Base-by-base conservation (phyloP, 179 eudicot species). In the Vitellaria paradoxa region DNA sequence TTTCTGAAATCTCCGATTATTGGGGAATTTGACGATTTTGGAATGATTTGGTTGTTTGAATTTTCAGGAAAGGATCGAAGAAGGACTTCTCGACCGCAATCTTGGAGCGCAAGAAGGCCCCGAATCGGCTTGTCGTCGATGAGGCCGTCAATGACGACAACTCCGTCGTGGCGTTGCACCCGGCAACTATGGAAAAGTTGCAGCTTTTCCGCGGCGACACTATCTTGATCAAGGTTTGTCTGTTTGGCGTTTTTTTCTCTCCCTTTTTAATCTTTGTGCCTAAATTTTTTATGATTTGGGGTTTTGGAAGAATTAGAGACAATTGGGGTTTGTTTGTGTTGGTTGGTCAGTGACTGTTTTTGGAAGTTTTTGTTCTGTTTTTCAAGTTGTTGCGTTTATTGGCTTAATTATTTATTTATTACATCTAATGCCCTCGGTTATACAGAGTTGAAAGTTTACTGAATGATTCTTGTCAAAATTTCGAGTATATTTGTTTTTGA, bases 131-230 rank as follows among this genome's bases (percentile, higher is more conserved):
- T 14, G 67, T 86, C 15, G 86, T 84, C 40, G 89, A 84, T 14
- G 89, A 86, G 72, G 89, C 87, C 6, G 80, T 82, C 72, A 86
- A 86, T 79, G 89, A 84, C 59, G 89, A 86, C 66, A 86, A 86
- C 68, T 86, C 85, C 42, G 89, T 84, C 5, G 89, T 86, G 11
- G 72, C 84, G 21, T 76, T 86, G 72, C 87, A 86, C 72, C 86
- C 87, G 17, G 76, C 72, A 7, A 87, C 87, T 46, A 87, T 87
- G 89, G 89, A 87, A 7, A 87, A 87, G 83, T 81, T 87, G 47
- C 86, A 84, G 83, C 81, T 87, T 65, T 87, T 84, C 79, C 85
- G 84, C 12, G 89, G 89, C 5, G 89, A 87, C 63, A 84, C 89
- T 0, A 81, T 86, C 68, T 53, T 87, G 74, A 72, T 87, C 68